Evolutionary conservation across 1,284 basidiomycete species (phyloP).

Genomic region (Trichosporon faecale): DNA sequence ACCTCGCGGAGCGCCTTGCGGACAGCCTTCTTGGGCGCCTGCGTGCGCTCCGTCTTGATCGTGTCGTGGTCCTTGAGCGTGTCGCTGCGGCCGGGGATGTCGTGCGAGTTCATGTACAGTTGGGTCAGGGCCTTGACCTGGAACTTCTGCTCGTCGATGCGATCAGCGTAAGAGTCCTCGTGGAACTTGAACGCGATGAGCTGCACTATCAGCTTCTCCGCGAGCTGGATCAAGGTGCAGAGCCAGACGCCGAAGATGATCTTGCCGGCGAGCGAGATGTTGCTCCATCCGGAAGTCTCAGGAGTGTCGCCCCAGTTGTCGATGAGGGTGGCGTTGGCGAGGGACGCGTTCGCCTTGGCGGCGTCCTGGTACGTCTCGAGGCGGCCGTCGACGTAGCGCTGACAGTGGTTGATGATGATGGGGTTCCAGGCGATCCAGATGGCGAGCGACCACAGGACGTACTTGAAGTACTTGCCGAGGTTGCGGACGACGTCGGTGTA

Average conservation of each 20-base stretch:
- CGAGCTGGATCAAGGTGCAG: slow-evolving; percentile 67
- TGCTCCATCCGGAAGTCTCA: slow-evolving; percentile 21
- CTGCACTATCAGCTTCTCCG: slow-evolving; percentile 84
- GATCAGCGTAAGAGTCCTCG: slow-evolving; percentile 82
- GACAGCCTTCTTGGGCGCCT: slow-evolving; percentile 64
- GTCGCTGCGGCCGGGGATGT: slow-evolving; percentile 67
- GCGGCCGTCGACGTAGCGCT: slow-evolving; percentile 12
- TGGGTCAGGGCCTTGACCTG: slow-evolving; percentile 69
- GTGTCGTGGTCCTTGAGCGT: slow-evolving; percentile 57
- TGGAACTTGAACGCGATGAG: slow-evolving; percentile 77
- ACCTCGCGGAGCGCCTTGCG: slow-evolving; percentile 72
- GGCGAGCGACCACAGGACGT: slow-evolving; percentile 67
- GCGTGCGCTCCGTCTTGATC: slow-evolving; percentile 50
- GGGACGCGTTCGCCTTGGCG: slow-evolving; percentile 12
- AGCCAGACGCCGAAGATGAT: slow-evolving; percentile 69
- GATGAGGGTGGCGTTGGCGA: slow-evolving; percentile 12
- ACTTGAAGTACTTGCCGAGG: slow-evolving; percentile 61
- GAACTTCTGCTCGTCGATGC: slow-evolving; percentile 78
- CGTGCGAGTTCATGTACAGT: slow-evolving; percentile 73
- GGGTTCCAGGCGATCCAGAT: slow-evolving; percentile 69
- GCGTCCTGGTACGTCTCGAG: neutral
- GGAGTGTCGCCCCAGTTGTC: slow-evolving; percentile 45
- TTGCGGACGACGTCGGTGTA: slow-evolving; percentile 75
- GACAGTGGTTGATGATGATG: slow-evolving; percentile 55
- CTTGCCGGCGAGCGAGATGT: slow-evolving; percentile 31